Percentiles rank a stretch among this genome's conserved stretches.
Conservation (phyloP, 805 yeast species). For the Yarrowia keelungensis region DNA sequence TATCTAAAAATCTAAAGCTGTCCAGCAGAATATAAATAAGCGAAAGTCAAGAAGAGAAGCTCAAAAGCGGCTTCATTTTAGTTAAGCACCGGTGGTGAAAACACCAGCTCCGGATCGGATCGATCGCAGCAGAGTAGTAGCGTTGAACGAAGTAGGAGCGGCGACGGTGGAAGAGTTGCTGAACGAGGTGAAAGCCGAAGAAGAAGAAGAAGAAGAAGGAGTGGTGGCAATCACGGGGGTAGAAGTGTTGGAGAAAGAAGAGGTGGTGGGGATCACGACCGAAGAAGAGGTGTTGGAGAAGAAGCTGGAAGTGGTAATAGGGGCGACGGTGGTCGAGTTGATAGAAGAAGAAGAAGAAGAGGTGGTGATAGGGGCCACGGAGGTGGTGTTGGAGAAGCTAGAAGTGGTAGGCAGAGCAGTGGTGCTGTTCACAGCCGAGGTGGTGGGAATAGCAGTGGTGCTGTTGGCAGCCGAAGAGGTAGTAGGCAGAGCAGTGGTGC, state of each 20-base stretch:
- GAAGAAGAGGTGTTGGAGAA: background rate
- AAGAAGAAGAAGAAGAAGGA: slow-evolving; percentile 16
- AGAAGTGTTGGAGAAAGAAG: slow-evolving; percentile 4
- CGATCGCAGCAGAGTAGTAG: slow-evolving; percentile 30
- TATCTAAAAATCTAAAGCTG: slow-evolving; percentile 18
- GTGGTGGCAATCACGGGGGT: background rate
- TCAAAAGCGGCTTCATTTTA: slow-evolving; percentile 15
- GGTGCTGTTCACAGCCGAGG: background rate
- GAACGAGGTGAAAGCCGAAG: slow-evolving; percentile 29
- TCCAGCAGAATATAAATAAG: slow-evolving; percentile 34
- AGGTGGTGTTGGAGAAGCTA: slow-evolving; percentile 1
- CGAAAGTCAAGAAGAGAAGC: slow-evolving; percentile 29
- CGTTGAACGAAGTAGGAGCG: slow-evolving; percentile 25
- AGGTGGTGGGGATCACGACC: background rate
- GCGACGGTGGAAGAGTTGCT: slow-evolving; percentile 24
- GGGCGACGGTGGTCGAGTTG: background rate
- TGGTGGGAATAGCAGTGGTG: slow-evolving; percentile 5
- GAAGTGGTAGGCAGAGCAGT: background rate
- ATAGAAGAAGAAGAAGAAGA: slow-evolving; percentile 5
- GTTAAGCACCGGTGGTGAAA: slow-evolving; percentile 34
- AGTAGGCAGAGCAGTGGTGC: slow-evolving; percentile 3
- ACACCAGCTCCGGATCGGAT: slow-evolving; percentile 24
- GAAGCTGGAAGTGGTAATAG: background rate
- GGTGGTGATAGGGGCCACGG: background rate
- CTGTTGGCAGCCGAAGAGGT: slow-evolving; percentile 1